These are phyloP conservation scores for Moringa oleifera DNA, from an alignment of 345 rosid genomes.

Conservation along the genomic window DNA sequence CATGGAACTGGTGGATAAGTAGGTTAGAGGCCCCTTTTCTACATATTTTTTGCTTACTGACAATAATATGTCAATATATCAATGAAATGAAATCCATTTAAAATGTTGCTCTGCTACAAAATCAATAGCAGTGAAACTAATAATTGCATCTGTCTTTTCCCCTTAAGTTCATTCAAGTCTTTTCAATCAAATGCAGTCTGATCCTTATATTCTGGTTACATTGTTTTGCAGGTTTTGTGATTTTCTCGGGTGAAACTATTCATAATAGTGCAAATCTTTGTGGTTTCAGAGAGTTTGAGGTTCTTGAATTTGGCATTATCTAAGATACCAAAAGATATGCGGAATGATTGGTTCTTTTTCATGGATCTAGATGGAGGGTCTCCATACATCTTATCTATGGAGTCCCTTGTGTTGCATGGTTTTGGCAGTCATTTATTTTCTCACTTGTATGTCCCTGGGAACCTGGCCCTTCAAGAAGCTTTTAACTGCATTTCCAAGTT, in stretches of 20 bases:
- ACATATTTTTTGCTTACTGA: neutral
- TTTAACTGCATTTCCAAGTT: slow-evolving; percentile 55
- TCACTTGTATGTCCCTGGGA: slow-evolving; percentile 38
- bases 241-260: neutral
- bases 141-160: neutral
- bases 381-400: slow-evolving; percentile 40
- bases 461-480: slow-evolving; percentile 49
- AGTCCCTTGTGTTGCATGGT: slow-evolving; percentile 35
- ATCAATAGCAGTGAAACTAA: neutral
- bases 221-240: slow-evolving; percentile 15
- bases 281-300: slow-evolving; percentile 8
- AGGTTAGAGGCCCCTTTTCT: neutral
- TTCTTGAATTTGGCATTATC: slow-evolving; percentile 15
- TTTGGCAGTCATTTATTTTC: slow-evolving; percentile 39
- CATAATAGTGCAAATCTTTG: neutral
- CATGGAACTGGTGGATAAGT: neutral
- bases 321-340: slow-evolving; percentile 21
- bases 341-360: slow-evolving; percentile 36
- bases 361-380: slow-evolving; percentile 46
- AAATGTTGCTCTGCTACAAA: neutral
- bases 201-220: neutral
- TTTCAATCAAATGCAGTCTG: neutral
- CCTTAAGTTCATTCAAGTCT: neutral
- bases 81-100: neutral
- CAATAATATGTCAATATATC: too few species aligned